Base-by-base conservation (phyloP, 2,329 filamentous ascomycete genomes). In the Botrytis hyacinthi region DNA sequence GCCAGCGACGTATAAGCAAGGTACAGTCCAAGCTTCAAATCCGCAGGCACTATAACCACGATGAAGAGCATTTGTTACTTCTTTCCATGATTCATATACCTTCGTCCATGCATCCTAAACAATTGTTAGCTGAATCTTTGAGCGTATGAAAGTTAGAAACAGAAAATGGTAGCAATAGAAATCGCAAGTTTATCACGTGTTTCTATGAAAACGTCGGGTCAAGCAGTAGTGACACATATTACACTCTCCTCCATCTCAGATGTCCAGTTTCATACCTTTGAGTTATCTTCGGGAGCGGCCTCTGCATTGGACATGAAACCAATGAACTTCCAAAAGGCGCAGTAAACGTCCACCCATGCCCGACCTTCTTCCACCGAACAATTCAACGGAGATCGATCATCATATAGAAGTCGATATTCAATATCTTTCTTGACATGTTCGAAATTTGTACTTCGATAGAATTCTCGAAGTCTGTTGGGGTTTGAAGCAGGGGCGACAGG, bases 21-120 rank as follows among this genome's bases (percentile, higher is more conserved):
- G 95, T 70, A 99, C 90, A 0, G 94, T 96, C 95, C 96, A 99
- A 46, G 94, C 91, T 76, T 93, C 91, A 78, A 98, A 93, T 4
- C 89, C 87, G 72, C 87, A 86, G 76, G 88, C 91, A 51, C 90
- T 91, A 81, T 98, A 98, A 46, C 94, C 94, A 77, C 94, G 89
- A 73, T 95, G 91, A 57, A 98, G 85, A 66, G 87, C 85, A 76
- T 92, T 92, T 63, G 92, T 89, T 75, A 98, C 81, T 59, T 97
- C 93, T 80, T 93, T 97, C 95, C 96, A 98, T 18, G 90, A 85
- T 75, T 94, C 92, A 80, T 97, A 99, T 0, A 95, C 92, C 72
- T 88, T 91, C n/a, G 87, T 87, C 91, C 93, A 97, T 68, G 77
- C 76, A 72, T 54, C 54, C 67, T 70, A 60, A 63, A 7, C n/a